Conservation (phyloP, 2,329 filamentous ascomycete genomes). For the Cladosporium sp. region DNA sequence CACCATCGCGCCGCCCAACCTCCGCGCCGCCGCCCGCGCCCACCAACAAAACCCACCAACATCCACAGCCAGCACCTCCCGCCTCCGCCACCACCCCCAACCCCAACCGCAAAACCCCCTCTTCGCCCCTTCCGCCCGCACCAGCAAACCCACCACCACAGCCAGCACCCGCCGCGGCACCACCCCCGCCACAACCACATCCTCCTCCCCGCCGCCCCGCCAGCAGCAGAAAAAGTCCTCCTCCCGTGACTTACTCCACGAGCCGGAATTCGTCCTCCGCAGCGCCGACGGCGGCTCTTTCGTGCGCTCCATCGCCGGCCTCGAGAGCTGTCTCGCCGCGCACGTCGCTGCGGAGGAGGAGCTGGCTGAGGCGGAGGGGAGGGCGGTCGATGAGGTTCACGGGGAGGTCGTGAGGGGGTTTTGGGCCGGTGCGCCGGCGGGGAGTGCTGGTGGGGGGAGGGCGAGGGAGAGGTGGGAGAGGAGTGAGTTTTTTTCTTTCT, state of each 20-base stretch:
- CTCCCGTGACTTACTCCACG: background rate
- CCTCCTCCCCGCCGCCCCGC: background rate
- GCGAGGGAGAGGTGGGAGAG: conserved; percentile 6
- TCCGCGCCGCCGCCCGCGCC: conserved; percentile 4
- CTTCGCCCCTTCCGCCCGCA: conserved; percentile 7
- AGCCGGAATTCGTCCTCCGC: conserved; percentile 7
- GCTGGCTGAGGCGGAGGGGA: conserved; percentile 4
- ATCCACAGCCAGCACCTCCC: conserved; percentile 9
- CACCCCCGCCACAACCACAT: conserved; percentile 7
- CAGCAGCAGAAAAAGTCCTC: background rate
- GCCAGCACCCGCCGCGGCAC: background rate
- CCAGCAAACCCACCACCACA: conserved; percentile 5
- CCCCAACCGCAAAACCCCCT: conserved; percentile 8
- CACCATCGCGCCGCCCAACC: conserved; percentile 5
- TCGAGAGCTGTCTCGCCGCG: background rate
- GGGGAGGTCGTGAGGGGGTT: conserved; percentile 1
- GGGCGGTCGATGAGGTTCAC: conserved; percentile 1
- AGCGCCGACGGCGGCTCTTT: background rate
- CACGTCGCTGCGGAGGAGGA: conserved; percentile 7
- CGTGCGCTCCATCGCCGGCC: background rate
- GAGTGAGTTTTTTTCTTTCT: background rate
- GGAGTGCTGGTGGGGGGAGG: background rate
- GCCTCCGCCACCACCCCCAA: conserved; percentile 5
- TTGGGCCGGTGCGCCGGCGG: background rate
- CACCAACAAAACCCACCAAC: background rate